Evolutionary conservation across 2,329 filamentous ascomycete species (phyloP).

Genomic region (Conoideocrella luteorostrata): DNA sequence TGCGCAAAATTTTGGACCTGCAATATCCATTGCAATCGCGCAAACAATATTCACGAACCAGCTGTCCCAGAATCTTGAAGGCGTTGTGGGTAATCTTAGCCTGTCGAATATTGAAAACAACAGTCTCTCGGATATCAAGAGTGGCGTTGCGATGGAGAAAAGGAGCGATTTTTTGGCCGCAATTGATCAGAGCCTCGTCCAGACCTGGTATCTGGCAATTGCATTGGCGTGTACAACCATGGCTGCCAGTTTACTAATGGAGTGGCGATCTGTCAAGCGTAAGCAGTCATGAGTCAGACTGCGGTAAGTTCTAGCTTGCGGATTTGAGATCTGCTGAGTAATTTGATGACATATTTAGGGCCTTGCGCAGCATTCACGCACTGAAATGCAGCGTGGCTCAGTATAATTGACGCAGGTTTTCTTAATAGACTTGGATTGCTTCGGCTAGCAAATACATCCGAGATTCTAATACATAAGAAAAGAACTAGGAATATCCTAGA

Average conservation of each 20-base stretch:
- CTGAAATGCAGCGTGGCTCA: no score
- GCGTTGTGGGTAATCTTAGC: conserved; percentile 11
- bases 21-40: conserved; percentile 12
- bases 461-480: no score
- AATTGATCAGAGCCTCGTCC: background rate
- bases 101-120: background rate
- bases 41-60: conserved; percentile 15
- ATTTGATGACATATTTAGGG: no score
- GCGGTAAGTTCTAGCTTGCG: no score
- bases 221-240: conserved; percentile 17
- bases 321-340: no score
- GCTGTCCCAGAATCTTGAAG: conserved; percentile 8
- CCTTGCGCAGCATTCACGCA: no score
- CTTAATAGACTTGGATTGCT: no score
- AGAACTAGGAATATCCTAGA: no score
- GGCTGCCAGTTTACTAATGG: conserved; percentile 17
- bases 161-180: background rate
- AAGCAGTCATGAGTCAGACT: background rate
- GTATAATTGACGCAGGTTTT: no score
- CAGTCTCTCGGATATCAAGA: background rate
- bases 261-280: conserved; percentile 22
- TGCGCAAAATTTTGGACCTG: conserved; percentile 15
- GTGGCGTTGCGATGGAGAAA: background rate
- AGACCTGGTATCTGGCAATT: conserved; percentile 18
- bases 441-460: no score